These are phyloP conservation scores for Amylocystis lapponica DNA, from an alignment of 768 basidiomycete genomes.

Conservation along the genomic window DNA sequence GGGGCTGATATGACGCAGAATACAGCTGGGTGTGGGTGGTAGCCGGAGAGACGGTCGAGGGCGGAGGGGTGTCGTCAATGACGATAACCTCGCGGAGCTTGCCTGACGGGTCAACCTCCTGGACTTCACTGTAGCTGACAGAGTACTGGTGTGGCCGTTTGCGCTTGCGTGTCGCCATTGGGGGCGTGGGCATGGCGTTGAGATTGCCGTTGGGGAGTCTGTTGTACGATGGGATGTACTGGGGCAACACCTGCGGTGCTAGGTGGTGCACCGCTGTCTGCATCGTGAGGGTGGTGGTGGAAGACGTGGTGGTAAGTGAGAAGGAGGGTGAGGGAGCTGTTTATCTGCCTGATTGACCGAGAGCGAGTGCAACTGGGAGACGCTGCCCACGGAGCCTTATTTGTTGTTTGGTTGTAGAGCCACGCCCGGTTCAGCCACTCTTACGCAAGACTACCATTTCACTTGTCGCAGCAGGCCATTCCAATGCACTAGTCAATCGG, in stretches of 20 bases:
- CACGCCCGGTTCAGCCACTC: constrained; percentile 24
- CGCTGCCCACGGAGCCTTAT: constrained; percentile 26
- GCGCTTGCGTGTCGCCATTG: constrained; percentile 71
- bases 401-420: constrained; percentile 26
- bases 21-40: constrained; percentile 58
- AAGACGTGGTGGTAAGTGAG: constrained; percentile 45
- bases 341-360: constrained; percentile 26
- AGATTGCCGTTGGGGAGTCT: constrained; percentile 36
- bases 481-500: too few species aligned
- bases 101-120: constrained; percentile 78
- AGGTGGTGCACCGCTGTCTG: constrained; percentile 69
- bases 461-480: too few species aligned
- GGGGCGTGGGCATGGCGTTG: constrained; percentile 61
- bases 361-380: constrained; percentile 24
- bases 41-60: constrained; percentile 73
- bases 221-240: constrained; percentile 56
- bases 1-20: constrained; percentile 78
- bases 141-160: constrained; percentile 78
- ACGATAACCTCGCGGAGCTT: constrained; percentile 82
- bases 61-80: constrained; percentile 88
- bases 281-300: constrained; percentile 50
- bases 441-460: constrained; percentile 10
- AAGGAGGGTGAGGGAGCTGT: constrained; percentile 20
- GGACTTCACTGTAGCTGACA: constrained; percentile 83
- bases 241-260: constrained; percentile 51